These are phyloP conservation scores for Balansia obtecta DNA, from an alignment of 2,329 filamentous ascomycete genomes.

Conservation along the genomic window DNA sequence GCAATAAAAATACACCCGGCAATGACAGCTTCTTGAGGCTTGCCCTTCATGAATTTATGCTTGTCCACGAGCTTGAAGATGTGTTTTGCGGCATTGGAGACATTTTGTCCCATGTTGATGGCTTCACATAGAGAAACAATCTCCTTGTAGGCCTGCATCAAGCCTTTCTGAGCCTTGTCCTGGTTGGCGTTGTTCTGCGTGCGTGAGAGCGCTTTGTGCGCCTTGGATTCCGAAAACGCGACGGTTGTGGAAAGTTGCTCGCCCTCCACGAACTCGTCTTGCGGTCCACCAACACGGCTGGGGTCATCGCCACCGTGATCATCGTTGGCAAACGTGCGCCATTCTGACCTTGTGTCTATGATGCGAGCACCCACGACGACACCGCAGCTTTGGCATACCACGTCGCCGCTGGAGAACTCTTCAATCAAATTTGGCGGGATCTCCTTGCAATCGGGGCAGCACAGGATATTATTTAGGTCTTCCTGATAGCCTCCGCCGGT, in stretches of 20 bases:
- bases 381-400: constrained; percentile 85
- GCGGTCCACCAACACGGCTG: constrained; percentile 91
- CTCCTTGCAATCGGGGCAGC: constrained; percentile 86
- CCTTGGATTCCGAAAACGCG: constrained; percentile 64
- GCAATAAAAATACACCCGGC: constrained; percentile 97
- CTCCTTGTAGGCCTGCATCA: constrained; percentile 78
- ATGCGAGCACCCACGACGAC: constrained; percentile 82
- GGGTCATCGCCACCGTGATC: constrained; percentile 95
- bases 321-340: constrained; percentile 97
- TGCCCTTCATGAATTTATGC: constrained; percentile 87
- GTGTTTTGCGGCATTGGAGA: constrained; percentile 83
- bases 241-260: constrained; percentile 83
- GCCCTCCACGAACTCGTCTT: constrained; percentile 80
- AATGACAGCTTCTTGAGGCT: constrained; percentile 85
- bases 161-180: constrained; percentile 71
- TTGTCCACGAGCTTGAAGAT: constrained; percentile 94
- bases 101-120: constrained; percentile 67
- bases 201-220: constrained; percentile 63
- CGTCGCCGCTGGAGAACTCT: constrained; percentile 83
- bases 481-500: constrained; percentile 39
- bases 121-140: constrained; percentile 81
- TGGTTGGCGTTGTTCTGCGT: constrained; percentile 76
- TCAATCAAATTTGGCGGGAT: constrained; percentile 86
- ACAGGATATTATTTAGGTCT: constrained; percentile 74
- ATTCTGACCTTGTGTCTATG: constrained; percentile 93